These are phyloP conservation scores for Paraurostyla sp. DNA, from an alignment of 73 alveolate genomes.

Conservation along the genomic window DNA sequence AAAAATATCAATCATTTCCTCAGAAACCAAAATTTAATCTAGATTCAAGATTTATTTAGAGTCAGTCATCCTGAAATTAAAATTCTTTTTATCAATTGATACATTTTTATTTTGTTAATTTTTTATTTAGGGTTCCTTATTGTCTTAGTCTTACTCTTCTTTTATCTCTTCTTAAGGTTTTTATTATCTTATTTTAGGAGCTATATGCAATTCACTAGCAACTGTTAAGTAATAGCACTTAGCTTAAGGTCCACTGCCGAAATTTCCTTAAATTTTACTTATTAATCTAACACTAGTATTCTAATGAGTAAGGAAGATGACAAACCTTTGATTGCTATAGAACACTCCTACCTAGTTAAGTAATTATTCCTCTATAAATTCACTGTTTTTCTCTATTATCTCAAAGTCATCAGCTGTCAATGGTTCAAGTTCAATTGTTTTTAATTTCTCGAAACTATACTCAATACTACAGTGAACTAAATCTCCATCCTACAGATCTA, in stretches of 20 bases:
- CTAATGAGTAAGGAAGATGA: neutral
- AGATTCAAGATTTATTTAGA: neutral
- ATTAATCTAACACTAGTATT: neutral
- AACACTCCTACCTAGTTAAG: slow-evolving; percentile 70
- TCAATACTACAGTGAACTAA: slow-evolving; percentile 50
- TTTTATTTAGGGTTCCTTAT: neutral
- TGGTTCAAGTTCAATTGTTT: slow-evolving; percentile 71
- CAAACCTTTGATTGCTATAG: slow-evolving; percentile 36
- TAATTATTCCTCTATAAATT: slow-evolving; percentile 56
- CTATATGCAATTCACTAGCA: slow-evolving; percentile 50
- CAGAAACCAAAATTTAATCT: neutral
- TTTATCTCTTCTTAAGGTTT: slow-evolving; percentile 16
- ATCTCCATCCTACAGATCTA: slow-evolving; percentile 54
- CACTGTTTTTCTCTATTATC: slow-evolving; percentile 61
- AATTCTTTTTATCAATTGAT: neutral
- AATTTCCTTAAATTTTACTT: neutral
- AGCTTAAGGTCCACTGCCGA: neutral
- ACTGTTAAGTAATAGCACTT: slow-evolving; percentile 41
- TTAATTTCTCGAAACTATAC: slow-evolving; percentile 44
- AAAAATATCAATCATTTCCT: neutral
- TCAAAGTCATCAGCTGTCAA: slow-evolving; percentile 75
- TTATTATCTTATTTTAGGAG: slow-evolving; percentile 34
- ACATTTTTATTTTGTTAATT: neutral
- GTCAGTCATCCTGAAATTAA: neutral
- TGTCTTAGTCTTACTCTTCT: neutral